phyloP scores from a whole-genome alignment of 495 filamentous ascomycete species.

The Talaromyces wortmannii region DNA sequence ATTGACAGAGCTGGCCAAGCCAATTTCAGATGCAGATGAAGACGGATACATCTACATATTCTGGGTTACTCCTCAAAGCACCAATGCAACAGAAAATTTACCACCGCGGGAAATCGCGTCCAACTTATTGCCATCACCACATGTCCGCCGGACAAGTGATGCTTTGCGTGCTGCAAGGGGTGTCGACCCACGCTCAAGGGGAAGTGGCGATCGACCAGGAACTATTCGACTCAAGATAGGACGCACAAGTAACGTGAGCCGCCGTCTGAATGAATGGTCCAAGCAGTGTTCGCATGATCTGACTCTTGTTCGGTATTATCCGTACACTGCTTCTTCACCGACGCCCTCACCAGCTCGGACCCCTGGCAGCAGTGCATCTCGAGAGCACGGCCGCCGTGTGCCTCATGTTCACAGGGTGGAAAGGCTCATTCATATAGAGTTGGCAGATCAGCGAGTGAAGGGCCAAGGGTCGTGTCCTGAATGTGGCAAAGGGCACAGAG shows the following conservation, averaged over 20 bases:
- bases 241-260: slow-evolving; percentile 81
- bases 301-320: slow-evolving; percentile 85
- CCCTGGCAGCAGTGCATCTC: slow-evolving; percentile 6
- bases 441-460: slow-evolving; percentile 60
- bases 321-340: slow-evolving; percentile 59
- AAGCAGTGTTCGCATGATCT: slow-evolving; percentile 86
- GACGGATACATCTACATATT: slow-evolving; percentile 98
- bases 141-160: slow-evolving; percentile 55
- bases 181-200: slow-evolving; percentile 19
- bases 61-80: slow-evolving; percentile 66
- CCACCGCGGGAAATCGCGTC: slow-evolving; percentile 52
- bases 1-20: slow-evolving; percentile 73
- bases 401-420: slow-evolving; percentile 87
- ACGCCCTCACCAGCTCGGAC: slow-evolving; percentile 11
- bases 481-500: slow-evolving; percentile 83
- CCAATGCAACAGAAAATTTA: slow-evolving; percentile 22
- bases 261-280: slow-evolving; percentile 86
- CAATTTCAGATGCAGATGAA: slow-evolving; percentile 70
- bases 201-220: slow-evolving; percentile 12
- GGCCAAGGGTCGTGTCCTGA: slow-evolving; percentile 63
- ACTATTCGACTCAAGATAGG: slow-evolving; percentile 88
- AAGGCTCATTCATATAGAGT: slow-evolving; percentile 82
- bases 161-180: slow-evolving; percentile 45
- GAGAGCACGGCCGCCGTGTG: slow-evolving; percentile 56
- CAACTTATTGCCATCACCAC: slow-evolving; percentile 46